These are phyloP conservation scores for Immersiella caudata DNA, from an alignment of 495 filamentous ascomycete genomes.

Conservation along the genomic window DNA sequence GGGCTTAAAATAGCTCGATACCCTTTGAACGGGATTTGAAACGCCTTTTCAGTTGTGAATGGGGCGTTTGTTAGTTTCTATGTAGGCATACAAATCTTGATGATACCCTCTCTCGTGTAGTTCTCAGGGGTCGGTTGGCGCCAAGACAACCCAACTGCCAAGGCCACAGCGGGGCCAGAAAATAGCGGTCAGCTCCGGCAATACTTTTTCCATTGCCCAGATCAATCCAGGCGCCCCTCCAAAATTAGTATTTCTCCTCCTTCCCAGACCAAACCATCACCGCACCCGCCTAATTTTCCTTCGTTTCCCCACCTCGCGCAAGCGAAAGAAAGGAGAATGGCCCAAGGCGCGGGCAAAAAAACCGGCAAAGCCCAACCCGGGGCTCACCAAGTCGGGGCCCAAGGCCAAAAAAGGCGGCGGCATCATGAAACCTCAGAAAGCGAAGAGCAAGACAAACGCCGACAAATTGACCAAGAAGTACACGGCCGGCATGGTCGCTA, in stretches of 20 bases:
- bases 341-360: slow-evolving; percentile 50
- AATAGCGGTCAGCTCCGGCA: slow-evolving; percentile 6
- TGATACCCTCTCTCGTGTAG: not conserved
- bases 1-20: not conserved
- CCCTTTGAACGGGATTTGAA: not conserved
- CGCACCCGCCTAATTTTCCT: no score
- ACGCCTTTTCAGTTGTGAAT: not conserved
- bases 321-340: slow-evolving; percentile 35
- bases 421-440: slow-evolving; percentile 39
- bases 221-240: not conserved
- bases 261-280: not conserved
- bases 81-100: not conserved
- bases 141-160: not conserved
- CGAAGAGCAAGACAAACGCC: slow-evolving; percentile 42
- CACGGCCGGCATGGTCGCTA: slow-evolving; percentile 44
- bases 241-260: slow-evolving; percentile 5
- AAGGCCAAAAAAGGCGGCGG: slow-evolving; percentile 25
- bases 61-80: not conserved
- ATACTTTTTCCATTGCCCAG: not conserved
- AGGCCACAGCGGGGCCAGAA: not conserved
- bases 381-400: slow-evolving; percentile 32
- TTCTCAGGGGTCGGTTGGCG: not conserved
- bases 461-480: slow-evolving; percentile 49
- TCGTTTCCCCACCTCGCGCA: not conserved
- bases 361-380: slow-evolving; percentile 31